phyloP scores from a whole-genome alignment of 2,329 filamentous ascomycete species.

The Pseudopyrenochaeta lycopersici region DNA sequence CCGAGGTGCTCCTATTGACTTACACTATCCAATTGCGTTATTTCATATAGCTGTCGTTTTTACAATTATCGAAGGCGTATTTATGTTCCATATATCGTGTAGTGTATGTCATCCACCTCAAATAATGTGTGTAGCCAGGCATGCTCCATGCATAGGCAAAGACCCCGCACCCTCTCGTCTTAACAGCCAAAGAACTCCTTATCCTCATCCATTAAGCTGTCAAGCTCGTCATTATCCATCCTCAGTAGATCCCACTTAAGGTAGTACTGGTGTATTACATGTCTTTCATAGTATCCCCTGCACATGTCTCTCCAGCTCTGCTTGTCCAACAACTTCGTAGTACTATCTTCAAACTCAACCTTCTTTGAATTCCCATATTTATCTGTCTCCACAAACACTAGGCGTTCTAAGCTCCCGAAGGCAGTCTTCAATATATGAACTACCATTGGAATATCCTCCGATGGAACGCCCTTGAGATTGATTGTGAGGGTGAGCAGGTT shows the following conservation, averaged over 20 bases:
- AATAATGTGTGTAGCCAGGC: background rate
- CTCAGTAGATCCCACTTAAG: constrained; percentile 14
- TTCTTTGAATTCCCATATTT: constrained; percentile 2
- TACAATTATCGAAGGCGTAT: background rate
- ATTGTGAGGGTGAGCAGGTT: constrained; percentile 32
- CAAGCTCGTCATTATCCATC: constrained; percentile 12
- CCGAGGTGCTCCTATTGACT: too few species aligned
- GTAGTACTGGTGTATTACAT: constrained; percentile 19
- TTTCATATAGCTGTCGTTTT: background rate
- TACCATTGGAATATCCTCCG: constrained; percentile 32
- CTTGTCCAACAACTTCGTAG: constrained; percentile 6
- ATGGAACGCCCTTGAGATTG: constrained; percentile 28
- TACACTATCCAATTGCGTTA: too few species aligned
- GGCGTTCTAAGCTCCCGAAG: constrained; percentile 26
- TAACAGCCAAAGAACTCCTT: constrained; percentile 21
- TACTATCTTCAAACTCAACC: constrained; percentile 3
- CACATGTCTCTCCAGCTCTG: constrained; percentile 27
- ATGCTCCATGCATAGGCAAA: background rate
- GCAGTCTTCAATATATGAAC: constrained; percentile 23
- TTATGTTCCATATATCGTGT: background rate
- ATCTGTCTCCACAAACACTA: constrained; percentile 21
- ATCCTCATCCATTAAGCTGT: constrained; percentile 21
- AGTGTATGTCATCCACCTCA: background rate
- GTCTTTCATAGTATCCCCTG: constrained; percentile 17
- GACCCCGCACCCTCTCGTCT: background rate